These are phyloP conservation scores for Saccharomyces jurei DNA, from an alignment of 805 yeast genomes.

Conservation along the genomic window DNA sequence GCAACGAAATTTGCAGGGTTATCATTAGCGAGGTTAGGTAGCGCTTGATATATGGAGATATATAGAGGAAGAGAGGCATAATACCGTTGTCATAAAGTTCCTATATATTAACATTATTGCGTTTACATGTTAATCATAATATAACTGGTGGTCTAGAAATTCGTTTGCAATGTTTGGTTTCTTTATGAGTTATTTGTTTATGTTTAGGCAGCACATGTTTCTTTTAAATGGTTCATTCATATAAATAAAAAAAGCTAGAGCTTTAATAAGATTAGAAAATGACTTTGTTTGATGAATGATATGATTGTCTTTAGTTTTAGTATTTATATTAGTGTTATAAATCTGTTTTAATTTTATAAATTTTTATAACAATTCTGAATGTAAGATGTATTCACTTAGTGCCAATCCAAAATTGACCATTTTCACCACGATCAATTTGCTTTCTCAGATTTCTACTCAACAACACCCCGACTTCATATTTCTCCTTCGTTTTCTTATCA, in stretches of 20 bases:
- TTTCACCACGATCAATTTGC: constrained; percentile 36
- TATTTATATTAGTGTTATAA: neutral
- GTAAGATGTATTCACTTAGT: constrained; percentile 10
- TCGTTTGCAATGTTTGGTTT: neutral
- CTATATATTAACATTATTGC: neutral
- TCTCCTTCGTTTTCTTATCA: constrained; percentile 36
- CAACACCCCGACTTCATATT: constrained; percentile 36
- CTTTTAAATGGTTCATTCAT: no score
- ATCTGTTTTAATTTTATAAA: neutral
- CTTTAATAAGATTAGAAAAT: neutral
- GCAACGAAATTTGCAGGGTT: neutral
- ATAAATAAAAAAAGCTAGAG: neutral
- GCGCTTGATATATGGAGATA: neutral
- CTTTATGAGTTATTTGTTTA: neutral
- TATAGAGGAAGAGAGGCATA: neutral
- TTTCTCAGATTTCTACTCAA: constrained; percentile 35
- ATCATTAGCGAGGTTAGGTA: neutral
- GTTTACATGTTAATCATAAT: neutral
- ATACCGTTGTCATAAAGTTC: neutral
- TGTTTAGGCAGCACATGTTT: no score
- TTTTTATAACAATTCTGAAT: neutral
- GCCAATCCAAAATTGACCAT: constrained; percentile 33
- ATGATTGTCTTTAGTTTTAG: neutral
- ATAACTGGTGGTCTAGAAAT: neutral
- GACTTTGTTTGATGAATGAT: neutral